These are phyloP conservation scores for Penicillium glabrum DNA, from an alignment of 2,329 filamentous ascomycete genomes.

Conservation along the genomic window DNA sequence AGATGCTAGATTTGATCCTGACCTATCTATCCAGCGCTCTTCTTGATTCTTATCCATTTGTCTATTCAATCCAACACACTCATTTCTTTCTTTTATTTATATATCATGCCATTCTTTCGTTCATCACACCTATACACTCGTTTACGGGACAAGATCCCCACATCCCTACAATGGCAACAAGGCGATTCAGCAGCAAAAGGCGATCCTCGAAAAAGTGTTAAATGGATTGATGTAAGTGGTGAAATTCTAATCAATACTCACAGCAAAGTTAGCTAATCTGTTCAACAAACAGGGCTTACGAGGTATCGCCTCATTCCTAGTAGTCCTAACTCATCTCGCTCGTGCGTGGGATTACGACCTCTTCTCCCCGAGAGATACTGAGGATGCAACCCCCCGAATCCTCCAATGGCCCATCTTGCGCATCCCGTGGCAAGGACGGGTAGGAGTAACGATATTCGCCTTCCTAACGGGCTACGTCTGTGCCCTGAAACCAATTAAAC, in stretches of 20 bases:
- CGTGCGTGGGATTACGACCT: slow-evolving; percentile 54
- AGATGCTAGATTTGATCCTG: not conserved
- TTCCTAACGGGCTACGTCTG: slow-evolving; percentile 59
- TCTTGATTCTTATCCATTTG: not conserved
- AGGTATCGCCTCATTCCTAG: slow-evolving; percentile 55
- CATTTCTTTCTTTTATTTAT: not conserved
- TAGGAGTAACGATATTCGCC: slow-evolving; percentile 58
- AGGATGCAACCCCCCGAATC: slow-evolving; percentile 44
- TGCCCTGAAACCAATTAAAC: slow-evolving; percentile 55
- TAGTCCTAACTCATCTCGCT: slow-evolving; percentile 54
- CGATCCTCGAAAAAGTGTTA: slow-evolving; percentile 45
- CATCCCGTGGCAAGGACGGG: slow-evolving; percentile 56
- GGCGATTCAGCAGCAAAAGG: slow-evolving; percentile 27
- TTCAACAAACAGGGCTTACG: slow-evolving; percentile 46
- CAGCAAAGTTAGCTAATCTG: too few relatives aligned
- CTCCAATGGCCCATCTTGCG: slow-evolving; percentile 55
- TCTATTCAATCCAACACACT: not conserved
- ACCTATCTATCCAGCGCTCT: not conserved
- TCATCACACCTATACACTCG: slow-evolving; percentile 18
- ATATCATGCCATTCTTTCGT: slow-evolving; percentile 7
- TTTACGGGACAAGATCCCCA: slow-evolving; percentile 14
- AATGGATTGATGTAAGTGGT: slow-evolving; percentile 30
- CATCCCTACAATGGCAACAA: slow-evolving; percentile 20
- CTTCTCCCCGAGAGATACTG: slow-evolving; percentile 49
- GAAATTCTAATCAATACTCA: not conserved